Conservation (phyloP, 2,329 filamentous ascomycete species). For the Orbilia brochopaga region DNA sequence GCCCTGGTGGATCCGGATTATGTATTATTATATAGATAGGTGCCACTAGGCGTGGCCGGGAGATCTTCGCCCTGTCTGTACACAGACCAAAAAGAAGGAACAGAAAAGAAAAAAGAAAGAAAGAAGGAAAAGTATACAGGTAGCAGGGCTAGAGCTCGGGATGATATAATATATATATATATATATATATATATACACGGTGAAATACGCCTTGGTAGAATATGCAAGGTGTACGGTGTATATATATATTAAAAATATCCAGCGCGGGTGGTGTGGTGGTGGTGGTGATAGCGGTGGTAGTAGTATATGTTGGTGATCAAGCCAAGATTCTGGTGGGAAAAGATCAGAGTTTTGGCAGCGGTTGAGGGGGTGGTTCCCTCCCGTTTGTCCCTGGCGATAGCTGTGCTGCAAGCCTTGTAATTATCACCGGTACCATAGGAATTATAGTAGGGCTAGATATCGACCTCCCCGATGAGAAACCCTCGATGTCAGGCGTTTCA, state of each 20-base stretch:
- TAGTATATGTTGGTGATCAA: slow-evolving; percentile 21
- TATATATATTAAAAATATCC: slow-evolving; percentile 39
- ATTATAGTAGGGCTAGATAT: slow-evolving; percentile 49
- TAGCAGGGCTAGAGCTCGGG: not conserved
- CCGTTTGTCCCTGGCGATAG: slow-evolving; percentile 50
- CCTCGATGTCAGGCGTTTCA: slow-evolving; percentile 47
- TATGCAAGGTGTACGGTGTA: not conserved
- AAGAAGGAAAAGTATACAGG: not conserved
- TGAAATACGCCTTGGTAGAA: not conserved
- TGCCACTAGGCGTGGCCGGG: slow-evolving; percentile 29
- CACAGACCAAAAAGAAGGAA: not conserved
- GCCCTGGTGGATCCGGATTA: slow-evolving; percentile 23
- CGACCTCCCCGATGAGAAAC: slow-evolving; percentile 38
- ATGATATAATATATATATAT: not conserved
- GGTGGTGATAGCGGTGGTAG: not conserved
- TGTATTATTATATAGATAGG: slow-evolving; percentile 5
- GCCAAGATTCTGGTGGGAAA: slow-evolving; percentile 13
- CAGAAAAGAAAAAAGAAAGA: no score
- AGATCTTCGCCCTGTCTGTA: slow-evolving; percentile 38
- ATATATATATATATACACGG: not conserved
- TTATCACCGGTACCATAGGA: slow-evolving; percentile 49
- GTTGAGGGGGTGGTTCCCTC: slow-evolving; percentile 31
- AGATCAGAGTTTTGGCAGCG: slow-evolving; percentile 50
- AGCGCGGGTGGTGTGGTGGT: slow-evolving; percentile 12
- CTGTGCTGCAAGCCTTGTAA: slow-evolving; percentile 45